phyloP scores from a whole-genome alignment of 805 yeast genomes.

The Hanseniaspora mollemarum region DNA sequence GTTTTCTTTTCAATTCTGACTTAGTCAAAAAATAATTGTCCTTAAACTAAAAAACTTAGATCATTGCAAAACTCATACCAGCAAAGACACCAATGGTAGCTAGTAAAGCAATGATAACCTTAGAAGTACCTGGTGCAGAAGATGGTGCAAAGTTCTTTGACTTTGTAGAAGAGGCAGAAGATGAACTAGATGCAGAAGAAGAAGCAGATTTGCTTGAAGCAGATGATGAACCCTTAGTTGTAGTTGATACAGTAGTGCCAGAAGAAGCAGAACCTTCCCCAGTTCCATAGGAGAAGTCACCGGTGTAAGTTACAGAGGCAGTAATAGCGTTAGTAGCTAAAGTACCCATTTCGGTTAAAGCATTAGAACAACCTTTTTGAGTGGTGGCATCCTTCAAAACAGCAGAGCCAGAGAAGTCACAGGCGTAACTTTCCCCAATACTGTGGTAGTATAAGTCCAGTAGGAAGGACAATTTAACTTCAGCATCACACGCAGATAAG shows the following conservation, averaged over 20 bases:
- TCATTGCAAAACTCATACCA: constrained; percentile 32
- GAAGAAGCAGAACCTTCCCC: constrained; percentile 19
- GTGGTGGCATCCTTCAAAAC: constrained; percentile 39
- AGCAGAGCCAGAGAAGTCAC: constrained; percentile 63
- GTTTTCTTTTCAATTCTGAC: no score
- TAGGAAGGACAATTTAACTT: constrained; percentile 54
- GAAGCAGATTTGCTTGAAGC: constrained; percentile 17
- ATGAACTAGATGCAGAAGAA: constrained; percentile 13
- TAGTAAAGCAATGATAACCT: constrained; percentile 27
- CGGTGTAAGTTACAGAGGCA: constrained; percentile 28
- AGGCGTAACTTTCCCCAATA: constrained; percentile 38
- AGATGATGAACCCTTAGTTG: constrained; percentile 10
- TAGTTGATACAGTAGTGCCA: neutral
- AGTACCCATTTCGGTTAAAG: constrained; percentile 52
- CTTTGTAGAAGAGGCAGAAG: constrained; percentile 23
- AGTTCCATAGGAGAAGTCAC: constrained; percentile 23
- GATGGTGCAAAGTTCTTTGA: constrained; percentile 24
- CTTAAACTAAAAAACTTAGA: constrained; percentile 19
- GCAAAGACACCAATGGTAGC: constrained; percentile 30
- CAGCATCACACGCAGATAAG: constrained; percentile 56
- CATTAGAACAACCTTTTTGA: constrained; percentile 45
- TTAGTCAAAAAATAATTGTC: neutral
- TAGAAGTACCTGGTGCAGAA: constrained; percentile 25
- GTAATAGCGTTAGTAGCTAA: constrained; percentile 35
- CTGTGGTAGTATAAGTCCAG: constrained; percentile 54